phyloP scores from a whole-genome alignment of 2,329 filamentous ascomycete species.

The Penicillium thymicola region DNA sequence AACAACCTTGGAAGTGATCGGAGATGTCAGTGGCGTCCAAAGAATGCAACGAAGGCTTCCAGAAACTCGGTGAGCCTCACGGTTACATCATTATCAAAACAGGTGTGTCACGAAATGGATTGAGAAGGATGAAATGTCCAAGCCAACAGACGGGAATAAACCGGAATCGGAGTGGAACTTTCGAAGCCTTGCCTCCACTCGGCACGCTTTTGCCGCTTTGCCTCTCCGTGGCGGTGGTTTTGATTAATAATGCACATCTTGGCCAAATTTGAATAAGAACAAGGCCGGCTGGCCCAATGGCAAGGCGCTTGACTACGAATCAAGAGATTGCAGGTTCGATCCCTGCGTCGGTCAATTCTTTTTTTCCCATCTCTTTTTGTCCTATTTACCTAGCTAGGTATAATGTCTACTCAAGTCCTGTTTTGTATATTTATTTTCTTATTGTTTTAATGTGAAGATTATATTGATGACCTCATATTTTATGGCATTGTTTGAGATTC shows the following conservation, averaged over 20 bases:
- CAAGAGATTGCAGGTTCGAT: slow-evolving; percentile 52
- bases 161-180: slow-evolving; percentile 3
- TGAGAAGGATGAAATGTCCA: too few species aligned
- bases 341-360: slow-evolving; percentile 38
- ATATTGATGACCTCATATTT: neutral
- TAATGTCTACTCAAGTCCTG: neutral
- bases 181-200: slow-evolving; percentile 10
- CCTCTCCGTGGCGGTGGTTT: neutral
- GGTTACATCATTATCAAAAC: slow-evolving; percentile 10
- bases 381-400: too few species aligned
- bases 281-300: slow-evolving; percentile 46
- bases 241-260: neutral
- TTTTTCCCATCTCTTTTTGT: slow-evolving; percentile 1
- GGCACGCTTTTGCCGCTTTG: slow-evolving; percentile 24
- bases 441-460: too few species aligned
- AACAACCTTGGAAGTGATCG: neutral
- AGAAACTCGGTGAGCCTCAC: slow-evolving; percentile 27
- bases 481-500: neutral
- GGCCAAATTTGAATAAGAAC: rapidly evolving
- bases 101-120: neutral
- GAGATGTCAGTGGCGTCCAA: slow-evolving; percentile 1
- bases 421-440: neutral
- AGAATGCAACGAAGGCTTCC: slow-evolving; percentile 36
- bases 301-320: slow-evolving; percentile 54
- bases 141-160: slow-evolving; percentile 4